Evolutionary conservation across 768 basidiomycete genomes (phyloP), one percentile per base, ranked within the genome.

Genomic region (Suillus occidentalis): DNA sequence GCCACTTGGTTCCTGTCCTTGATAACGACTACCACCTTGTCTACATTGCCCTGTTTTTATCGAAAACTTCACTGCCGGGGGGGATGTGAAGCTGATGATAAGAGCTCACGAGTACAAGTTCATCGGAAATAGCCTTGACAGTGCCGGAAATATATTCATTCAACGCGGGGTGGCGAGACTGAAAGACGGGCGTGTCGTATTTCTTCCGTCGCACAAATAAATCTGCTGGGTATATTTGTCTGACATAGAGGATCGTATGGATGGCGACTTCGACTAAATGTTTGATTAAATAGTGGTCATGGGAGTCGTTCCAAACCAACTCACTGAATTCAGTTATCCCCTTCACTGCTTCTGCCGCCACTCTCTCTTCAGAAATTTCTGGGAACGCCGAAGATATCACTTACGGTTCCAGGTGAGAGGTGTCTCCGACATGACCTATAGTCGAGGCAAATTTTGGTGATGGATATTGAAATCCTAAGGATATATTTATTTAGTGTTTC

Each of bases 101-200:
- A 31, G 28, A 18, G 60, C 82, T 65, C 69, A 94, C 94, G 63
- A 81, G 79, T 22, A 80, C 74, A 16, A 97, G 81, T 74, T 97
- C 94, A 55, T 92, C 91, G 22, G 84, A 82, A 36, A 95, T 76
- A n/a, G 92, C 89, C 71, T 89, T 90, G 64, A 95, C 83, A 3
- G 93, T 90, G 22, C 91, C 91, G n/a, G 92, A 86, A 63, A 99
- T 90, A 73, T 97, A 99, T 53, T 90, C 88, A 67, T 92, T 91
- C 61, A 99, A 81, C 49, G 86, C 85, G 2, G 95, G 95, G 73
- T 96, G 93, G n/a, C 95, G 87, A 4, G 93, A 94, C 78, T 97
- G 95, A 73, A 88, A 98, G 12, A 97, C 94, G 0, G 94, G 91
- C 0, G 90, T 90, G 65, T 94, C 88, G 75, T 95, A 97, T 74